These are phyloP conservation scores for Trypanosoma melophagium DNA, from an alignment of 208 protist species.

Conservation along the genomic window DNA sequence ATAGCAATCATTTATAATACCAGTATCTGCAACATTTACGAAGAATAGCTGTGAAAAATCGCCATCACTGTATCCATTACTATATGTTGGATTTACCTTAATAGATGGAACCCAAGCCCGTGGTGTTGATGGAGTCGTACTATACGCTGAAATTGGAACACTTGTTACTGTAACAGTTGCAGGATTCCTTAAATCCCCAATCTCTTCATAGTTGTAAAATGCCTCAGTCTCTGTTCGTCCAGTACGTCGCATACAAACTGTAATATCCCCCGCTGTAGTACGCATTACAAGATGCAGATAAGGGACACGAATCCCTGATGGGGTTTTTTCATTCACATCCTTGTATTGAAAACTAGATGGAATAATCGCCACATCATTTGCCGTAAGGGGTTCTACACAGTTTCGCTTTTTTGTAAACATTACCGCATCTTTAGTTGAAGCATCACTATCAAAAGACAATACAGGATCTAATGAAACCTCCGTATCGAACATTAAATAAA, in stretches of 20 bases:
- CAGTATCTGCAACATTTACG: constrained; percentile 30
- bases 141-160: constrained; percentile 56
- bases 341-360: constrained; percentile 74
- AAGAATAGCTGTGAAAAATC: constrained; percentile 71
- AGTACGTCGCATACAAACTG: constrained; percentile 74
- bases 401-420: constrained; percentile 45
- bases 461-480: constrained; percentile 54
- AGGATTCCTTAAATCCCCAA: constrained; percentile 51
- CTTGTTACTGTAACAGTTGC: constrained; percentile 41
- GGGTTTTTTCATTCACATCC: constrained; percentile 30
- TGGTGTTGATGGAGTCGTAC: constrained; percentile 47
- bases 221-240: constrained; percentile 50
- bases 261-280: constrained; percentile 51
- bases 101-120: constrained; percentile 67
- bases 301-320: constrained; percentile 34
- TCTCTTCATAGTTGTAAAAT: constrained; percentile 73
- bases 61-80: constrained; percentile 11
- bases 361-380: constrained; percentile 45
- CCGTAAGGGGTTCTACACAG: constrained; percentile 34
- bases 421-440: constrained; percentile 42
- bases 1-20: constrained; percentile 75
- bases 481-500: constrained; percentile 84
- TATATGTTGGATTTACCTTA: constrained; percentile 40
- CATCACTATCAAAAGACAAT: constrained; percentile 16
- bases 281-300: constrained; percentile 80